phyloP scores from a whole-genome alignment of 1,139 yeast species.

The Taphrina communis region DNA sequence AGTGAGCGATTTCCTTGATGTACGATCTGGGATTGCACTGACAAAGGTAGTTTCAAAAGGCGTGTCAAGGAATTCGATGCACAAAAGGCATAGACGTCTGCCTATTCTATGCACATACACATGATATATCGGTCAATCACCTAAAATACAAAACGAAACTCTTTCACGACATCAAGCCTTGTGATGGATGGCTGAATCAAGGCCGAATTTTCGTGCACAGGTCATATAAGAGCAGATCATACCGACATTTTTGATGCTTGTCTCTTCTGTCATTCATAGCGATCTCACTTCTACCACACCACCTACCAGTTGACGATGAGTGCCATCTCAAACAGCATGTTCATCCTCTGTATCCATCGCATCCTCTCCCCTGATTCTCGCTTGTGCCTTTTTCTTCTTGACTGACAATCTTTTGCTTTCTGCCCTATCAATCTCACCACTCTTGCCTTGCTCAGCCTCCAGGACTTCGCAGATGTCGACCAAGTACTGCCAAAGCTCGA shows the following conservation, averaged over 20 bases:
- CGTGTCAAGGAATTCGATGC: slow-evolving; percentile 39
- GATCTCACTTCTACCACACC: too few relatives aligned
- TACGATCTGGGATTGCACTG: background rate
- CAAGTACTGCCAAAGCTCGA: slow-evolving; percentile 18
- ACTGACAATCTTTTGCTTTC: background rate
- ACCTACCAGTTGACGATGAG: too few relatives aligned
- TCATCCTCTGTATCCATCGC: slow-evolving; percentile 7
- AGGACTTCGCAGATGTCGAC: slow-evolving; percentile 10
- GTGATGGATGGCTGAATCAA: too few relatives aligned
- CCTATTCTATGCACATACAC: background rate
- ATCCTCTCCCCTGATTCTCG: slow-evolving; percentile 7
- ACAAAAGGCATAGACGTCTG: slow-evolving; percentile 16
- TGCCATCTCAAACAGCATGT: background rate
- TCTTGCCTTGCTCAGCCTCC: background rate
- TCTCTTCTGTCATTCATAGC: too few relatives aligned
- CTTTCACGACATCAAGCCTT: too few relatives aligned
- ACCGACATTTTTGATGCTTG: too few relatives aligned
- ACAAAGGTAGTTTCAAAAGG: slow-evolving; percentile 34
- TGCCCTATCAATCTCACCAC: background rate
- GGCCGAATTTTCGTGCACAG: too few relatives aligned
- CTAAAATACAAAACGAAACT: too few relatives aligned
- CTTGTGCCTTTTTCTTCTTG: slow-evolving; percentile 22
- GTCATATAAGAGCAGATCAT: too few relatives aligned
- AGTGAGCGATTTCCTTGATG: slow-evolving; percentile 1
- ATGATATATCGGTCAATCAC: too few relatives aligned